Evolutionary conservation across 2,329 filamentous ascomycete species (phyloP).

Genomic region (Venturia carpophila): DNA sequence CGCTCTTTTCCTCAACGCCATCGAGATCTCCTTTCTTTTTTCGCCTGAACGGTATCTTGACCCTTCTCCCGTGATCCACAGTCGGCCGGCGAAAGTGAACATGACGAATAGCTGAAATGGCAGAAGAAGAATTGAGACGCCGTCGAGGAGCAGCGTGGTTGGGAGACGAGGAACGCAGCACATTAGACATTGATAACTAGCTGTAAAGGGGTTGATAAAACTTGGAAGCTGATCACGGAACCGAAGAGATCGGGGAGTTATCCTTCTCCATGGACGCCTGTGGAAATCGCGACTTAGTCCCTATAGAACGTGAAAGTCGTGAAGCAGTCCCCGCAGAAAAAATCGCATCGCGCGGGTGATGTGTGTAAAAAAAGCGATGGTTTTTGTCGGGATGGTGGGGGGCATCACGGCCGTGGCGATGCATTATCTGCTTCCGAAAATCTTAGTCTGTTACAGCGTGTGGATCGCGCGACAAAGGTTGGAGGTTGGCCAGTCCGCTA

Average conservation of each 20-base stretch:
- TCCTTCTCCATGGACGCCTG: not conserved
- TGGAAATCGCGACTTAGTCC: not conserved
- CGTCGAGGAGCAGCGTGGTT: not conserved
- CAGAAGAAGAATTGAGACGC: conserved; percentile 4
- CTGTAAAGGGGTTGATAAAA: not conserved
- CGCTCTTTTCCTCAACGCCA: not conserved
- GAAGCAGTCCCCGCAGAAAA: not conserved
- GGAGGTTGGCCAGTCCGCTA: conserved; percentile 1
- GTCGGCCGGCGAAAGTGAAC: conserved; percentile 5
- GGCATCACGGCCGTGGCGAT: not conserved
- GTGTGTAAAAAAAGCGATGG: not conserved
- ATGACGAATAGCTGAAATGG: conserved; percentile 1
- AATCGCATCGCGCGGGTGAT: not conserved
- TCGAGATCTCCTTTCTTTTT: not conserved
- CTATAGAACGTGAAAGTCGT: not conserved
- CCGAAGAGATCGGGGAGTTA: not conserved
- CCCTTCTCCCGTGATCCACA: not conserved
- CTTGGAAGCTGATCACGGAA: not conserved
- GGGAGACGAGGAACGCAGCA: not conserved
- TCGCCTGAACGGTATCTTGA: not conserved
- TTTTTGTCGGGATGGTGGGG: not conserved
- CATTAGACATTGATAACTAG: not conserved
- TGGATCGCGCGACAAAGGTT: not conserved
- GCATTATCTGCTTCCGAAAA: not conserved
- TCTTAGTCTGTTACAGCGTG: not conserved